phyloP scores from a whole-genome alignment of 2,329 filamentous ascomycete genomes.

The Trichoderma sp. region DNA sequence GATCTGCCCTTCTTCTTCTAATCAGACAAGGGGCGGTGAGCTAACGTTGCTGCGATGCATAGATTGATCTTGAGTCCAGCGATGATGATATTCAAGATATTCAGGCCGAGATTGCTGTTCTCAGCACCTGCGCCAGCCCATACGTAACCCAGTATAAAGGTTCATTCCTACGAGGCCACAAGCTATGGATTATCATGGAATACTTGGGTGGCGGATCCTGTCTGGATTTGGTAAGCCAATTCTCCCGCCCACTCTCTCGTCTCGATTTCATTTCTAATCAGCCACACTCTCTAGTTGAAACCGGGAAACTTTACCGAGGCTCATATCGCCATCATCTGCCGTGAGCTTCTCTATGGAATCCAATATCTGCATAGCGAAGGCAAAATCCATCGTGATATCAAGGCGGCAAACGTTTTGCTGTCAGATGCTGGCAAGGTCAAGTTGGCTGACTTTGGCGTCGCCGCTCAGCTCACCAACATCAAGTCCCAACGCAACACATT shows the following conservation, averaged over 20 bases:
- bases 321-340: slow-evolving; percentile 91
- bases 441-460: slow-evolving; percentile 94
- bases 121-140: slow-evolving; percentile 90
- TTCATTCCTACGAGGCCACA: slow-evolving; percentile 92
- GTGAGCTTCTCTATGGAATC: slow-evolving; percentile 82
- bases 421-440: slow-evolving; percentile 89
- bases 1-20: slow-evolving; percentile 32
- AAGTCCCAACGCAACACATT: slow-evolving; percentile 97
- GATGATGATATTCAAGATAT: slow-evolving; percentile 98
- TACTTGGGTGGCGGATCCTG: slow-evolving; percentile 94
- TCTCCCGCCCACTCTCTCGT: not conserved
- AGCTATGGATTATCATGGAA: slow-evolving; percentile 99
- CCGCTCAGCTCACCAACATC: slow-evolving; percentile 93
- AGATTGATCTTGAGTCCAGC: slow-evolving; percentile 99
- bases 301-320: slow-evolving; percentile 82
- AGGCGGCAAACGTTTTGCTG: slow-evolving; percentile 94
- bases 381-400: slow-evolving; percentile 96
- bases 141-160: slow-evolving; percentile 96
- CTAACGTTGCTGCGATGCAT: not conserved
- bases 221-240: slow-evolving; percentile 70
- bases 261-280: slow-evolving; percentile 12
- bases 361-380: slow-evolving; percentile 92
- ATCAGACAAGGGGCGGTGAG: not conserved
- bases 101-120: slow-evolving; percentile 91
- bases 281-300: slow-evolving; percentile 63